A percentile compares a stretch with the other conserved stretches of the same genome.
These are phyloP conservation scores for Parasitella parasitica DNA, from an alignment of 371 early-diverging fungal species.

Conservation along the genomic window DNA sequence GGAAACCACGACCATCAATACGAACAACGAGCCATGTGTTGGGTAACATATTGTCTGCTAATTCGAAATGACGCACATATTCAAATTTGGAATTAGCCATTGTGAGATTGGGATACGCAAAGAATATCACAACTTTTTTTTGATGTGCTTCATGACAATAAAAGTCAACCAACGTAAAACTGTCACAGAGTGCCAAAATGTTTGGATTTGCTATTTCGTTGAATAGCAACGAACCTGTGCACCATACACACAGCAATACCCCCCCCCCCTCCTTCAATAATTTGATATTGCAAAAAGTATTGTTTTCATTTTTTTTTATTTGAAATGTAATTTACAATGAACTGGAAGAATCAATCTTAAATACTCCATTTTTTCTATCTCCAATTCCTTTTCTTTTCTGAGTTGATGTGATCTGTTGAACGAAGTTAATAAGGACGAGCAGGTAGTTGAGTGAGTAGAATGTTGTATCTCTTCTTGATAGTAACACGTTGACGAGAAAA, in stretches of 20 bases:
- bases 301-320: not conserved
- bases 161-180: not conserved
- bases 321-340: constrained; percentile 7
- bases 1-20: constrained; percentile 93
- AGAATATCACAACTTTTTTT: too few species aligned
- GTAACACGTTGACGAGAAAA: constrained; percentile 96
- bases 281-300: not conserved
- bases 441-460: constrained; percentile 80
- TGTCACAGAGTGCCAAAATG: not conserved
- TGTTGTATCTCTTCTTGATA: constrained; percentile 93
- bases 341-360: not conserved
- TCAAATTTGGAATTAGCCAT: constrained; percentile 94
- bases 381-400: not conserved
- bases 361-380: not conserved
- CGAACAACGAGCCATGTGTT: constrained; percentile 90
- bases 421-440: constrained; percentile 36
- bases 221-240: too few species aligned
- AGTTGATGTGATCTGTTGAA: not conserved
- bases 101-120: too few species aligned
- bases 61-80: constrained; percentile 91
- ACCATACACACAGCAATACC: not conserved
- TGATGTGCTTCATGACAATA: not conserved
- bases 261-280: not conserved
- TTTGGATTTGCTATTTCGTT: too few species aligned
- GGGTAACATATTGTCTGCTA: constrained; percentile 70